Conservation (phyloP, 2,329 filamentous ascomycete species). For the Venturia nashicola region DNA sequence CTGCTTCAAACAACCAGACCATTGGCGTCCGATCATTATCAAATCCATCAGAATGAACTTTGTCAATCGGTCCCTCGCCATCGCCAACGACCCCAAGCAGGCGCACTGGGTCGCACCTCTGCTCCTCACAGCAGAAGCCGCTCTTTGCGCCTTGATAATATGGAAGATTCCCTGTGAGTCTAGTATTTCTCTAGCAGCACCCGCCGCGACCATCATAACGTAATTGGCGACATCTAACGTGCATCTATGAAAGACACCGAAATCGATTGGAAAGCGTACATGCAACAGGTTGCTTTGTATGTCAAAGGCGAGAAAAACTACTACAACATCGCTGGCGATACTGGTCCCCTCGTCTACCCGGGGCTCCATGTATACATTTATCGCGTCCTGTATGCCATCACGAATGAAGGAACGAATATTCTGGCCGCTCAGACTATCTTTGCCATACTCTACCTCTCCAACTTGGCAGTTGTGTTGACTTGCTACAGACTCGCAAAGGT, state of each 20-base stretch:
- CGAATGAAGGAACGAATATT: constrained; percentile 64
- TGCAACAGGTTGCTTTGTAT: constrained; percentile 79
- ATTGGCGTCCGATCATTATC: no score
- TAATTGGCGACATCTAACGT: constrained; percentile 12
- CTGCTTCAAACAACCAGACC: not conserved
- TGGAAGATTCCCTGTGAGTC: constrained; percentile 70
- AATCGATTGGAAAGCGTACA: constrained; percentile 96
- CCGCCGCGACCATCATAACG: not conserved
- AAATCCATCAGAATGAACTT: not conserved
- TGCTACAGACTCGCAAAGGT: constrained; percentile 70
- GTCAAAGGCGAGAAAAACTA: constrained; percentile 82
- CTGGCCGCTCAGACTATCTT: constrained; percentile 75
- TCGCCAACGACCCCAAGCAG: constrained; percentile 43
- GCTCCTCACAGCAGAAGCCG: constrained; percentile 57
- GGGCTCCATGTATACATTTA: constrained; percentile 91
- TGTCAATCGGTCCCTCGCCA: constrained; percentile 12
- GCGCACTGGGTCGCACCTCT: constrained; percentile 52
- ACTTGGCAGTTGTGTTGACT: constrained; percentile 63
- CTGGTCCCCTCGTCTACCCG: constrained; percentile 89
- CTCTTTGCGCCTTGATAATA: constrained; percentile 62
- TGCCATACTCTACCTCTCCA: constrained; percentile 62
- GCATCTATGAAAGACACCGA: constrained; percentile 61
- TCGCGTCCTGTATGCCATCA: constrained; percentile 64
- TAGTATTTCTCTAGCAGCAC: not conserved
- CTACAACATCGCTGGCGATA: constrained; percentile 69